Conservation (phyloP, 1,284 basidiomycete genomes). For the Trichosporon ovoides region DNA sequence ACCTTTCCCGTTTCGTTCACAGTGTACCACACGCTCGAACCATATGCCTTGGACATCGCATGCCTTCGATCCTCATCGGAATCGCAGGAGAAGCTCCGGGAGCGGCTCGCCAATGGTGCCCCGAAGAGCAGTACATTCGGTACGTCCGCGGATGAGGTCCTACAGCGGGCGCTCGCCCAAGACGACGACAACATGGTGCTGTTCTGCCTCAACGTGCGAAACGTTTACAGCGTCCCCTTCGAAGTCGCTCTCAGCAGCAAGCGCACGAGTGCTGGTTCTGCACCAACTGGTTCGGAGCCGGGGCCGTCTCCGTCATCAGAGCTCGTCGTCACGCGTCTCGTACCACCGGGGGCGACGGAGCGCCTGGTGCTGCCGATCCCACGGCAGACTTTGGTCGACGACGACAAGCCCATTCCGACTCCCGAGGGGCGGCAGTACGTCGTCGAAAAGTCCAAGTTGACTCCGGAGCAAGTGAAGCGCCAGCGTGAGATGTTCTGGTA, state of each 20-base stretch:
- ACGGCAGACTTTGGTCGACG: conserved; percentile 60
- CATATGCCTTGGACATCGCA: conserved; percentile 69
- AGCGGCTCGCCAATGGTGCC: conserved; percentile 7
- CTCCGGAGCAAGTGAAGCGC: conserved; percentile 56
- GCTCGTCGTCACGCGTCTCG: conserved; percentile 56
- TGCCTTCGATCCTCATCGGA: conserved; percentile 40
- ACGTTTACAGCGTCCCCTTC: conserved; percentile 82
- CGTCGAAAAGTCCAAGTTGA: conserved; percentile 65
- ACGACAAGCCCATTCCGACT: conserved; percentile 69
- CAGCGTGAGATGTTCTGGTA: conserved; percentile 89
- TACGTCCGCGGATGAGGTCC: conserved; percentile 28
- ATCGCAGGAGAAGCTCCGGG: conserved; percentile 2
- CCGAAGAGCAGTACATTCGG: conserved; percentile 11
- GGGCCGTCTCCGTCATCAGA: neutral
- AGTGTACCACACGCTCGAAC: conserved; percentile 88
- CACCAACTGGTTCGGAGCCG: neutral
- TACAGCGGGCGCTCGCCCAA: conserved; percentile 45
- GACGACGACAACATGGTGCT: conserved; percentile 69
- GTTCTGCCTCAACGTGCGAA: conserved; percentile 77
- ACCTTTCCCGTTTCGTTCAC: conserved; percentile 80
- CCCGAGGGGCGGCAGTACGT: conserved; percentile 88
- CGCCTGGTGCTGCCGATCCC: conserved; percentile 72
- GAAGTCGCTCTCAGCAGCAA: conserved; percentile 67
- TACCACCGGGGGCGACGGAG: conserved; percentile 77
- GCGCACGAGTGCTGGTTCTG: neutral